Conservation (phyloP, 352 stramenopile genomes). For the Pythium biforme region DNA sequence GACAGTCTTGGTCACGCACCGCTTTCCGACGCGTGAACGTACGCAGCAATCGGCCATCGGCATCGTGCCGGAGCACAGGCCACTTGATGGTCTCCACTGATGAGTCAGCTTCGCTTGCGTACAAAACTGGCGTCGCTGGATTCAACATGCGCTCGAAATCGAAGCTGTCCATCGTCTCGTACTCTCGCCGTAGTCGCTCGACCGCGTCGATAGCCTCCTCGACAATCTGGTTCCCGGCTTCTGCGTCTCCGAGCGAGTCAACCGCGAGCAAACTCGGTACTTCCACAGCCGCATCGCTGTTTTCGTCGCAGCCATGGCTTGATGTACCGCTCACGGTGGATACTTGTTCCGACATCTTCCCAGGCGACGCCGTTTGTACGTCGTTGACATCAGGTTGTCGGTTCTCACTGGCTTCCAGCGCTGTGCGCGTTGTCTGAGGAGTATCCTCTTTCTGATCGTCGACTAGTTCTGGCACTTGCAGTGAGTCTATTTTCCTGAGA, state of each 20-base stretch:
- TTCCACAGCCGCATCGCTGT: not conserved
- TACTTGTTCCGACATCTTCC: too few species aligned
- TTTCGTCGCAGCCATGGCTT: too few species aligned
- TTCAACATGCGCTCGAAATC: slow-evolving; percentile 54
- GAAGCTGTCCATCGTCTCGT: slow-evolving; percentile 44
- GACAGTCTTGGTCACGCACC: slow-evolving; percentile 1
- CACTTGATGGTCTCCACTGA: not conserved
- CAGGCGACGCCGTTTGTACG: too few species aligned
- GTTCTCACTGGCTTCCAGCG: too few species aligned
- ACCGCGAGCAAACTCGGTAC: too few species aligned
- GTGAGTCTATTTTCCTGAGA: not conserved
- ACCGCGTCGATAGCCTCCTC: slow-evolving; percentile 3
- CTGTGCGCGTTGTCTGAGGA: not conserved
- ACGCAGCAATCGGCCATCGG: slow-evolving; percentile 3
- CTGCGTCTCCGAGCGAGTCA: not conserved
- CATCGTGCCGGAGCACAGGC: not conserved
- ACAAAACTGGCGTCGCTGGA: slow-evolving; percentile 21
- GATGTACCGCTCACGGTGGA: too few species aligned
- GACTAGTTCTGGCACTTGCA: not conserved
- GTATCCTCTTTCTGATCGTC: not conserved
- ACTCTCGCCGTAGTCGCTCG: slow-evolving; percentile 21
- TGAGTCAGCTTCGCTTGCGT: not conserved
- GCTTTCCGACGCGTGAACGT: slow-evolving; percentile 2
- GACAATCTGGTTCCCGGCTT: not conserved
- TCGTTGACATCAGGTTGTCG: not conserved